Percentiles rank a stretch among this genome's conserved stretches.
phyloP scores from a whole-genome alignment of 108 stramenopile genomes.

The Discostella pseudostelligera region DNA sequence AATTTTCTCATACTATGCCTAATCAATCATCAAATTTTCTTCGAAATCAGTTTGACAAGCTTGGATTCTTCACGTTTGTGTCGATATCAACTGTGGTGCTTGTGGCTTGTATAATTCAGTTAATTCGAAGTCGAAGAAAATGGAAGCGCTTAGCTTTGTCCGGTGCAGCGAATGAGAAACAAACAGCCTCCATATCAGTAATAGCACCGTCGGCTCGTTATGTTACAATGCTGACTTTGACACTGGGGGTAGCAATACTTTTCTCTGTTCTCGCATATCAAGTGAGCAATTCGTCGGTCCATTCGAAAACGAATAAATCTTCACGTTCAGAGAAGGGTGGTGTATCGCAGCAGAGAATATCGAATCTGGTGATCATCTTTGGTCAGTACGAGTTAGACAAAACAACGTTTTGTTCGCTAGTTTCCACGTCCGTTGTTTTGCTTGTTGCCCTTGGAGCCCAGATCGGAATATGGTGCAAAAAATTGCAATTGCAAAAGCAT shows the following conservation, averaged over 20 bases:
- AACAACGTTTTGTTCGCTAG: conserved; percentile 18
- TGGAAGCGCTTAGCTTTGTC: conserved; percentile 23
- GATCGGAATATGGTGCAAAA: conserved; percentile 20
- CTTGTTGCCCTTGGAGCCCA: conserved; percentile 23
- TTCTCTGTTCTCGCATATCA: conserved; percentile 15
- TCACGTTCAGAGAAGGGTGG: not conserved
- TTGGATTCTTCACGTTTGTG: conserved; percentile 24
- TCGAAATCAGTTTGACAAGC: conserved; percentile 14
- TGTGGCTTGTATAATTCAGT: conserved; percentile 18
- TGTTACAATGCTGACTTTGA: not conserved
- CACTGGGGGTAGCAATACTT: conserved; percentile 5
- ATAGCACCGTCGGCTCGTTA: not conserved
- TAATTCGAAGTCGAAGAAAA: conserved; percentile 18
- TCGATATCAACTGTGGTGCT: conserved; percentile 18
- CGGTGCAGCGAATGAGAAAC: conserved; percentile 3
- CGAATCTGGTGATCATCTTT: conserved; percentile 11
- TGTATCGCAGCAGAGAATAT: not conserved
- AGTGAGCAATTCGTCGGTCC: conserved; percentile 8
- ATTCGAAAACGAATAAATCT: conserved; percentile 10
- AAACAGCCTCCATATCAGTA: conserved; percentile 5
- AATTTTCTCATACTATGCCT: conserved; percentile 5
- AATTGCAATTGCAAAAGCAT: conserved; percentile 3
- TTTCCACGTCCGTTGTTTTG: conserved; percentile 30
- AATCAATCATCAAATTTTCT: not conserved
- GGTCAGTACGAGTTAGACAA: conserved; percentile 24